Evolutionary conservation across 495 filamentous ascomycete species (phyloP), one percentile per base, ranked within the genome.

Genomic region (Platismatia glauca): DNA sequence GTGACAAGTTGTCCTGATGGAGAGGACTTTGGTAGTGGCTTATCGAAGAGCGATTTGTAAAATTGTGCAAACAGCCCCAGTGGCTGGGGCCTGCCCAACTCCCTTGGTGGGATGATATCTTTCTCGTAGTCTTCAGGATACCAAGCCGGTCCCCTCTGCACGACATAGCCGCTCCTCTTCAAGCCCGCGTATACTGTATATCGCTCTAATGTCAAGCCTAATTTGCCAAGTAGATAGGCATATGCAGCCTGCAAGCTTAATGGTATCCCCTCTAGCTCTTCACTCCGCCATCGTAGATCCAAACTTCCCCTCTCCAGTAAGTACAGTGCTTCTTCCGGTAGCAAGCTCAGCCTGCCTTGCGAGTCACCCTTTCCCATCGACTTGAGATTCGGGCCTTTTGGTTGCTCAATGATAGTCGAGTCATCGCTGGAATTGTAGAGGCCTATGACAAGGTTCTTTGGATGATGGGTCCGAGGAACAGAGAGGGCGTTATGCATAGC

Each of bases 281-380:
- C 69, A 15, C 48, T 68, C 37, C 88, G 89, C 88, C 89, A 98
- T 77, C 89, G 82, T 31, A 96, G 76, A 74, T 97, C 90, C 67
- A 98, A 62, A 64, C 80, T 88, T 0, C 93, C 94, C 65, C 93
- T 75, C 74, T 98, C 94, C 22, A 97, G 77, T 52, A 96, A 69
- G 71, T 90, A 97, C 56, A 98, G 74, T 9, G 90, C 88, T 70
- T 98, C 94, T 71, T 98, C 95, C 0, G 92, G 92, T n/a, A 95
- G 71, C 33, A 98, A 70, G 89, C 90, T 95, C 27, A 91, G 68
- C 55, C 79, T 79, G 33, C 84, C 79, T 65, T 74, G 77, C 0
- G 79, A 81, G 50, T 85, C 79, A 9, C 76, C 77, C 56, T 75
- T 77, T 3, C 87, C 87, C 58, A 87, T 79, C 12, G 78, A 81